Base-by-base conservation (phyloP, 202 grass and related monocot genomes). In the Thinopyrum obtusiflorum region DNA sequence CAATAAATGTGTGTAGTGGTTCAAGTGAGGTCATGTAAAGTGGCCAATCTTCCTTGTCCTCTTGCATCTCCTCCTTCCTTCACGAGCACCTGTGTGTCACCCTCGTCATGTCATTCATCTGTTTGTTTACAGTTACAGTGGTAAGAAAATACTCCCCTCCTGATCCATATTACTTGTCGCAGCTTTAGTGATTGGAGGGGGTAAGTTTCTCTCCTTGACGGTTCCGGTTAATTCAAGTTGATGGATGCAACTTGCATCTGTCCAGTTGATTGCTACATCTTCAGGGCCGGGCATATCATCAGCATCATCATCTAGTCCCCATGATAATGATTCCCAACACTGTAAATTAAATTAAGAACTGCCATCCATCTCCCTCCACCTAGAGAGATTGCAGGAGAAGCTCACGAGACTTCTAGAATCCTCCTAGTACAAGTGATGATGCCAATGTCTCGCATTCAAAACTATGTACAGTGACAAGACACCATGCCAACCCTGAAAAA, bases 1-100 rank as follows among this genome's bases (percentile, higher is more conserved):
- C 89, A 75, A 88, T 91, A 91, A 88, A 88, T 88, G 82, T 39
- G 68, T 65, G 78, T 39, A 85, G 82, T 81, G 15, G 89, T 82
- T 91, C 65, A 42, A 67, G 86, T 88, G 89, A 88, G 86, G 86
- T 85, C 89, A 82, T 79, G 82, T 59, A 79, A 91, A 85, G 78
- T 37, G 71, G 47, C 44, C 85, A 67, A 82, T 82, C 57, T 82
- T 20, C 1, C 47, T 85, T 82, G 78, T 85, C 82, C 53, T 84
- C 20, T 86, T 81, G 32, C 63, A 36, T 51, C 23, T 64, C 7
- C 63, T 71, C 65, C 17, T 53, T 53, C 49, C 49, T 53, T 53
- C 57, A 72, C 65, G 65, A 66, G 82, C 71, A 61, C 71, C 55
- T 5, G 12, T 47, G 3, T 82, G 65, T 66, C 78, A 28, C 35